Evolutionary conservation across 768 basidiomycete genomes (phyloP), one percentile per base, ranked within the genome.

Genomic region (Rhodotorula taiwanensis): DNA sequence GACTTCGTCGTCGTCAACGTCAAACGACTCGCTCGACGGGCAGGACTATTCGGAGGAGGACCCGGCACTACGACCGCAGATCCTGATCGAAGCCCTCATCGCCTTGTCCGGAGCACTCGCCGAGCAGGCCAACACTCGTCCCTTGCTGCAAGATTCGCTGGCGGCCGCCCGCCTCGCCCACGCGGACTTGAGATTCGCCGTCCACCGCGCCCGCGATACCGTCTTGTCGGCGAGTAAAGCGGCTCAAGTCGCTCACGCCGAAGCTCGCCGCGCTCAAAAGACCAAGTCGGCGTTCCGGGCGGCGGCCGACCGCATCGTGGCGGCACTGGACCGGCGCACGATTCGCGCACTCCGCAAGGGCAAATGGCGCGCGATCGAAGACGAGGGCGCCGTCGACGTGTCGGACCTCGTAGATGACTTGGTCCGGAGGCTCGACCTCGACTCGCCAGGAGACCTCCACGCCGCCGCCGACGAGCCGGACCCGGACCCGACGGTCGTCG

Each of bases 171-270:
- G 5, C 1, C 10, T 3, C 7, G 14, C 20, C 11, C 39, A 54
- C 52, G 36, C 34, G 11, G 15, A 53, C 23, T 47, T 49, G 15
- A 34, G 62, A 1, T 5, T 9, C 1, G 43, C 56, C 21, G 44
- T 42, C 36, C 36, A 28, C 2, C 31, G 20, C 39, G 62, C 62
- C 1, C 34, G 52, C 13, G 52, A 54, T 18, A 23, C 45, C 23
- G 62, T 64, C 23, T 47, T 64, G 10, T 14, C n/a, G 21, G 30
- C 62, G 36, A 58, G 56, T 18, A 28, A 30, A 16, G 51, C 52
- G 30, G 62, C 62, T 9, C 62, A 64, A 42, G 45, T 33, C 13
- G 62, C 62, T 7, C 62, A 64, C 33, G 56, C 31, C 28, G 62
- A 64, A 33, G 62, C 62, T 18, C 54, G 58, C n/a, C 25, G 52